Evolutionary conservation across 768 basidiomycete species (phyloP).

Genomic region (Pleurotus giganteus): DNA sequence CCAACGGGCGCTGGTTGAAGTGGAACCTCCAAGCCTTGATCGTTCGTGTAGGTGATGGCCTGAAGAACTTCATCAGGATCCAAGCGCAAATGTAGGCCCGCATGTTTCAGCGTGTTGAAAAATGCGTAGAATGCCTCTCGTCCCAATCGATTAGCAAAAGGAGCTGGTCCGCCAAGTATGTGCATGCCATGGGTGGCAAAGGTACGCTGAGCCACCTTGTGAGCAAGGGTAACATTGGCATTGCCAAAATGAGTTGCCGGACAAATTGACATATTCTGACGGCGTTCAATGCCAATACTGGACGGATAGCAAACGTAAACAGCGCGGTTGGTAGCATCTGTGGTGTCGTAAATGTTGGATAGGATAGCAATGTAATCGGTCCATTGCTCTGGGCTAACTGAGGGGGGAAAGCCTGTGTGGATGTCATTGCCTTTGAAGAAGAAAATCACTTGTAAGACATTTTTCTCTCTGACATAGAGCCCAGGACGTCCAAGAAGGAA

Average conservation of each 20-base stretch:
- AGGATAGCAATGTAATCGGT: neutral
- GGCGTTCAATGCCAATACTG: neutral
- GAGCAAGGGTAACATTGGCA: neutral
- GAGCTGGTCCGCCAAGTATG: neutral
- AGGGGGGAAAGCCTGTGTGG: neutral
- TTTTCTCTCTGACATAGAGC: neutral
- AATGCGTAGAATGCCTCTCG: neutral
- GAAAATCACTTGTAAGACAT: neutral
- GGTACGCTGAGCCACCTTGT: neutral
- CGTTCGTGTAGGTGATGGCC: neutral
- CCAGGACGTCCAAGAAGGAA: neutral
- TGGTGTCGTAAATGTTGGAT: neutral
- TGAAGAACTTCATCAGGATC: neutral
- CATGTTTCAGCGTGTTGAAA: neutral
- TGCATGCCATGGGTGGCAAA: neutral
- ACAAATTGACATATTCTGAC: neutral
- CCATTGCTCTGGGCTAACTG: neutral
- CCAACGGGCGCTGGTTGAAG: neutral
- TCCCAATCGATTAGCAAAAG: neutral
- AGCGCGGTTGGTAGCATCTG: neutral
- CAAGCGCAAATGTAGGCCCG: neutral
- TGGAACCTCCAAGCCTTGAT: neutral
- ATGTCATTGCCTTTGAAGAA: neutral
- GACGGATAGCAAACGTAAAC: neutral
- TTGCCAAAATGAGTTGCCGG: neutral